phyloP scores from a whole-genome alignment of 352 stramenopile genomes.

The Pythium guiyangense region DNA sequence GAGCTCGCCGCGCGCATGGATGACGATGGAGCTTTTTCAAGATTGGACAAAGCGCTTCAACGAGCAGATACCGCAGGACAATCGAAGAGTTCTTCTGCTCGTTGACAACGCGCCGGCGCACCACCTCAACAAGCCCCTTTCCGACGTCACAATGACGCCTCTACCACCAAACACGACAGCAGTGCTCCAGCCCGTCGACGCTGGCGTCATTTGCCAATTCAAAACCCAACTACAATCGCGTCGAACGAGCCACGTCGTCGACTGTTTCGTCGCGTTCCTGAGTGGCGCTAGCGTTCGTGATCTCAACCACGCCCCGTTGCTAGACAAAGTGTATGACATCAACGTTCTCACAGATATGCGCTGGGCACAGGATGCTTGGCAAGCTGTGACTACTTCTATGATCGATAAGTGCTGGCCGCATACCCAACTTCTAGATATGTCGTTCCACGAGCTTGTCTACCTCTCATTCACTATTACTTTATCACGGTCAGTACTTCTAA shows the following conservation, averaged over 20 bases:
- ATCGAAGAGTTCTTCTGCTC: not conserved
- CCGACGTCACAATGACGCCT: not conserved
- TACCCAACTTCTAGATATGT: no score
- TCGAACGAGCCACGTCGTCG: not conserved
- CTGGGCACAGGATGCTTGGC: no score
- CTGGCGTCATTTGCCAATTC: conserved; percentile 1
- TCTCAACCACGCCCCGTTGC: no score
- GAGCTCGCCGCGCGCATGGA: not conserved
- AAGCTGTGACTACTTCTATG: no score
- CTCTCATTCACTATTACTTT: no score
- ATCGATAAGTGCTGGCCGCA: no score
- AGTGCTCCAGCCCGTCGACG: not conserved
- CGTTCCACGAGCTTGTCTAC: no score
- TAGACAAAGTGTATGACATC: no score
- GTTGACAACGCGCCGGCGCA: not conserved
- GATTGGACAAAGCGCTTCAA: not conserved
- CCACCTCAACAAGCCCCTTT: not conserved
- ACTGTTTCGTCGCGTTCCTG: not conserved
- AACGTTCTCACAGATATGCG: no score
- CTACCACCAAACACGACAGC: conserved; percentile 3
- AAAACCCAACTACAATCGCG: not conserved
- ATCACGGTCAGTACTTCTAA: no score
- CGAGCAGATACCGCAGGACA: not conserved
- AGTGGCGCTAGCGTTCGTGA: no score
- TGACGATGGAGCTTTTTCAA: conserved; percentile 6